Evolutionary conservation across 2,329 filamentous ascomycete genomes (phyloP), one percentile per base, ranked within the genome.

Genomic region (Elsinoe ampelina): DNA sequence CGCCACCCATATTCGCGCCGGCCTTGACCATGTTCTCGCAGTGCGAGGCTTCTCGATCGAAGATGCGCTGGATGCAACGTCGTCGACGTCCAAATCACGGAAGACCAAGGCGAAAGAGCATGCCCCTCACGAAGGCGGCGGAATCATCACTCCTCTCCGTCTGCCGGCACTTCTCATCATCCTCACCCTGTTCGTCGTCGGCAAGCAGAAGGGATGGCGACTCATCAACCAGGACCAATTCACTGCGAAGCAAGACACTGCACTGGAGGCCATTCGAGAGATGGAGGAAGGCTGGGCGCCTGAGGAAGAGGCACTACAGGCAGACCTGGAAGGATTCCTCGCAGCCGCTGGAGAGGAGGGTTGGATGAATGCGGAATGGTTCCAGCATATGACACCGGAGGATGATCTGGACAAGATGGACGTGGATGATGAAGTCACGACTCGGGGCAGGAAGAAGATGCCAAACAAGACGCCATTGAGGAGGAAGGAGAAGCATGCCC

Each of bases 381-480:
- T 57, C 32, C 15, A 11, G 32, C 45, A 52, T 3, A 42, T 59
- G 6, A 38, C 57, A 1, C 17, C 34, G 38, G 45, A 55, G 15
- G 43, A 22, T 19, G 41, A 36, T 22, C 20, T 48, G 5, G 20
- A 54, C 52, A 56, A 42, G 51, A 43, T 55, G n/a, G 20, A 56
- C 39, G 54, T 39, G 34, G 41, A 26, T 38, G 50, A 54, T 36
- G 34, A 19, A 7, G 7, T n/a, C 43, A 30, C 11, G 22, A 26
- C 3, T 13, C 32, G 34, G 22, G 22, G 12, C 6, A 26, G 38
- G 19, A 41, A 48, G 45, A 60, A 58, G 19, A 57, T 59, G 36
- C 61, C 63, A 4, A 58, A 62, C 0, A 70, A 70, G 58, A 70
- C 68, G 13, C 68, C 68, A 12, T 54, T 70, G 36, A 62, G 66